These are phyloP conservation scores for Pythium apleroticum DNA, from an alignment of 352 stramenopile species.

Conservation along the genomic window DNA sequence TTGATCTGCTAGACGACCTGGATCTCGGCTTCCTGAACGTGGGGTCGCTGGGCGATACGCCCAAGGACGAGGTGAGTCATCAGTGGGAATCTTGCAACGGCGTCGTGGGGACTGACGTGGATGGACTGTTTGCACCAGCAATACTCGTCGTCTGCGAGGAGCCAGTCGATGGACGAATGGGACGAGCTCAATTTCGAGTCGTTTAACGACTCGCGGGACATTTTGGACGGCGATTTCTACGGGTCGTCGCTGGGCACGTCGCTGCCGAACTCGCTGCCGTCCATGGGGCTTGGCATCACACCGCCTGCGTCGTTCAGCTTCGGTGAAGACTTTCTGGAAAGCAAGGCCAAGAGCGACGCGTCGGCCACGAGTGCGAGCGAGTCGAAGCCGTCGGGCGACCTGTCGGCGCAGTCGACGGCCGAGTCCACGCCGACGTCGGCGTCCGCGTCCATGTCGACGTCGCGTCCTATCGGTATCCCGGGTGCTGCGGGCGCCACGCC, in stretches of 20 bases:
- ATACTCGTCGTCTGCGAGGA: constrained; percentile 59
- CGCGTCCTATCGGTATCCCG: constrained; percentile 80
- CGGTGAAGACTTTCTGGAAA: constrained; percentile 84
- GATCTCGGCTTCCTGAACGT: constrained; percentile 89
- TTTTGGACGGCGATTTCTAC: constrained; percentile 83
- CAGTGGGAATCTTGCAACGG: too few relatives aligned
- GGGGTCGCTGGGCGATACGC: constrained; percentile 77
- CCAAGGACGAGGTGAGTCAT: constrained; percentile 65
- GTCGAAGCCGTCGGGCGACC: constrained; percentile 13
- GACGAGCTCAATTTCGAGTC: constrained; percentile 86
- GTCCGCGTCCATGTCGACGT: constrained; percentile 52
- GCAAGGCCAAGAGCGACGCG: constrained; percentile 57
- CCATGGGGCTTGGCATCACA: constrained; percentile 86
- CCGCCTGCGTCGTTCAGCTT: constrained; percentile 82
- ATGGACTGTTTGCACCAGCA: constrained; percentile 21
- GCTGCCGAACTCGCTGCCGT: constrained; percentile 82
- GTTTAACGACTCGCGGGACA: constrained; percentile 76
- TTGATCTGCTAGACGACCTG: constrained; percentile 84
- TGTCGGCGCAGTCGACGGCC: constrained; percentile 11
- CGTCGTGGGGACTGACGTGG: background rate
- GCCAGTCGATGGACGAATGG: constrained; percentile 84
- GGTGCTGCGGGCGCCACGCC: constrained; percentile 38
- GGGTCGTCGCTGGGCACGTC: constrained; percentile 80
- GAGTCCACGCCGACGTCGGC: constrained; percentile 19
- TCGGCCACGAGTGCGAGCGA: constrained; percentile 32